Evolutionary conservation across 371 early-diverging fungal species (phyloP).

Genomic region (Mucor indicus): DNA sequence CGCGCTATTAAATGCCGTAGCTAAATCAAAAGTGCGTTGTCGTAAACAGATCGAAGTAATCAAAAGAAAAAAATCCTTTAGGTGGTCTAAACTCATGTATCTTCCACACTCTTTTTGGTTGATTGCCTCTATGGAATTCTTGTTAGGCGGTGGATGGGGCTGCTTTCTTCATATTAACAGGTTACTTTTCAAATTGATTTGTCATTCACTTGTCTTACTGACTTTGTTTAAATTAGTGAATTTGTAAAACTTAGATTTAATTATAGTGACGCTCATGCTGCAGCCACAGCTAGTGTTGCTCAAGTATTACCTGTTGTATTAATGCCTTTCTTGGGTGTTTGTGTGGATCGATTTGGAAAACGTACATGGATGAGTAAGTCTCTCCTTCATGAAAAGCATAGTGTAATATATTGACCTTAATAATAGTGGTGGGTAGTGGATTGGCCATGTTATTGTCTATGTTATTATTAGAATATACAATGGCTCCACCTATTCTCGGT

Average conservation of each 20-base stretch:
- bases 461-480: constrained; percentile 54
- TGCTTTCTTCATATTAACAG: constrained; percentile 71
- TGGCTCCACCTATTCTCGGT: constrained; percentile 51
- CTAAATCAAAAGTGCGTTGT: constrained; percentile 10
- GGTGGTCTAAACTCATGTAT: constrained; percentile 52
- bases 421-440: constrained; percentile 53
- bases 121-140: constrained; percentile 57
- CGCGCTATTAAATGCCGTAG: constrained; percentile 34
- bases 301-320: constrained; percentile 67
- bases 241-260: constrained; percentile 62
- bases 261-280: constrained; percentile 54
- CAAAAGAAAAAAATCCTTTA: constrained; percentile 57
- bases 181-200: no score
- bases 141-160: constrained; percentile 69
- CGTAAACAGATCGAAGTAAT: constrained; percentile 41
- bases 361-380: constrained; percentile 57
- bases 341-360: constrained; percentile 60
- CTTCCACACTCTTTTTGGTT: constrained; percentile 71
- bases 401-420: neutral
- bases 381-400: neutral
- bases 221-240: constrained; percentile 55
- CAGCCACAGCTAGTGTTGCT: constrained; percentile 63
- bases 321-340: constrained; percentile 65
- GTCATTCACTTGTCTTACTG: no score
- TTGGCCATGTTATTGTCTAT: constrained; percentile 43